Evolutionary conservation across 2,329 filamentous ascomycete species (phyloP).

Genomic region (Hypoxylon sp.): DNA sequence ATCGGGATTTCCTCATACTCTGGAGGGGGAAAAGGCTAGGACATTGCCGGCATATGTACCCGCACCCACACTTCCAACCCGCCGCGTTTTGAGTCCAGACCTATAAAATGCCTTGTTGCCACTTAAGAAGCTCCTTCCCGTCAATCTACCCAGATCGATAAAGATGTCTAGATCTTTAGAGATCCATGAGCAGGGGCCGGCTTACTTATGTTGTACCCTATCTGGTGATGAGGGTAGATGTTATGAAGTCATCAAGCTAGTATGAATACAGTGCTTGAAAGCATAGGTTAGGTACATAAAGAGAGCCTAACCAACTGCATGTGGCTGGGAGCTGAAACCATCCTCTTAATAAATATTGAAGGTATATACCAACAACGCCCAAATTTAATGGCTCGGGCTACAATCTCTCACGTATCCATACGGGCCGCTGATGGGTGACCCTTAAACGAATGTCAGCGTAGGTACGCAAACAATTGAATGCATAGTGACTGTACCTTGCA

Average conservation of each 20-base stretch:
- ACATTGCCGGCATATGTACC: constrained; percentile 5
- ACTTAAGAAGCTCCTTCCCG: constrained; percentile 6
- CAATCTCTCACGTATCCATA: not conserved
- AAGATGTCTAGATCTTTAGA: constrained; percentile 1
- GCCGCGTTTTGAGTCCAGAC: constrained; percentile 1
- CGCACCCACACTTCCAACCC: not conserved
- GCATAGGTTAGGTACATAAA: not conserved
- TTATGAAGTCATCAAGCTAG: not conserved
- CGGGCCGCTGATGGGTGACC: not conserved
- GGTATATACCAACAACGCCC: not conserved
- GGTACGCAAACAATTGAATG: constrained; percentile 14
- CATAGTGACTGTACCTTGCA: constrained; percentile 39
- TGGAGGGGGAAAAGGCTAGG: not conserved
- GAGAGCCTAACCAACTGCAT: not conserved
- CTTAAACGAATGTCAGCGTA: constrained; percentile 17
- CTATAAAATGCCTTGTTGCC: constrained; percentile 9
- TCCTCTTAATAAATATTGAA: not conserved
- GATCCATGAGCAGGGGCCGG: not conserved
- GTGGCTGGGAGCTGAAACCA: not conserved
- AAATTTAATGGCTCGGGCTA: not conserved
- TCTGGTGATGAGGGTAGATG: not conserved
- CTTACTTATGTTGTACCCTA: not conserved
- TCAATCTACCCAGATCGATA: not conserved
- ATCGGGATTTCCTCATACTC: not conserved
- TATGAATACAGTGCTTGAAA: not conserved